A percentile compares a stretch with the other conserved stretches of the same genome.
phyloP scores from a whole-genome alignment of 2,329 filamentous ascomycete genomes.

The Penicillium sumatraense region DNA sequence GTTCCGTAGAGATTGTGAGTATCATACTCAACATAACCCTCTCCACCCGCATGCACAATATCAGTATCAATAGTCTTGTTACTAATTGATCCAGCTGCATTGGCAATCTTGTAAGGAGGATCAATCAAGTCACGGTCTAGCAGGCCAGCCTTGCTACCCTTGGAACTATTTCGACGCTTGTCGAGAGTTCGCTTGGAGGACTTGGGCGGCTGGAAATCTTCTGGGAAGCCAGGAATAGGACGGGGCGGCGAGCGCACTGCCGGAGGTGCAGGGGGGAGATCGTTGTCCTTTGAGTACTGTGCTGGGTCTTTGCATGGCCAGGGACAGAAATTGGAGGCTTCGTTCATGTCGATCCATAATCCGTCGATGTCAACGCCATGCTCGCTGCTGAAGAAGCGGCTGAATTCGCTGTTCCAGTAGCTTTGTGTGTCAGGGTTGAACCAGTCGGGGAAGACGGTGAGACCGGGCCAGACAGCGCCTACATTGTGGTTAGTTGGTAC shows the following conservation, averaged over 20 bases:
- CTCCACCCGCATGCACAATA: constrained; percentile 62
- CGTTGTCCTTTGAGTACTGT: constrained; percentile 53
- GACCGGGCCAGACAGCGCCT: constrained; percentile 79
- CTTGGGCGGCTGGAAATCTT: constrained; percentile 65
- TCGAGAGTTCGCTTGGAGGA: constrained; percentile 18
- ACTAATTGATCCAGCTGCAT: constrained; percentile 57
- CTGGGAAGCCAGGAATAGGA: constrained; percentile 70
- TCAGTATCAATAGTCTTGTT: constrained; percentile 70
- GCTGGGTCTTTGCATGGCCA: constrained; percentile 61
- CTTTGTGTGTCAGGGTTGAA: constrained; percentile 66
- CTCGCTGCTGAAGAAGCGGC: constrained; percentile 65
- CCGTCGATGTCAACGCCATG: constrained; percentile 75
- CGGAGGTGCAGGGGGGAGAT: constrained; percentile 63
- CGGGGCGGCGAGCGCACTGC: constrained; percentile 67
- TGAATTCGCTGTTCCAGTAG: constrained; percentile 74
- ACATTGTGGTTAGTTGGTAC: too few species aligned
- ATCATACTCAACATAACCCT: constrained; percentile 72
- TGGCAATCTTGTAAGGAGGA: constrained; percentile 69
- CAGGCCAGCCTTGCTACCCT: constrained; percentile 59
- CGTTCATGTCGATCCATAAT: constrained; percentile 76
- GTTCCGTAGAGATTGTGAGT: constrained; percentile 78
- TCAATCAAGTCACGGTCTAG: constrained; percentile 66
- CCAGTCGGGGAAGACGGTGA: constrained; percentile 77
- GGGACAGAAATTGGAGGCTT: constrained; percentile 58
- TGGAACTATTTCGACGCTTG: constrained; percentile 11